Evolutionary conservation across 2,329 filamentous ascomycete species (phyloP), one percentile per base, ranked within the genome.

Genomic region (Zopfia rhizophila): DNA sequence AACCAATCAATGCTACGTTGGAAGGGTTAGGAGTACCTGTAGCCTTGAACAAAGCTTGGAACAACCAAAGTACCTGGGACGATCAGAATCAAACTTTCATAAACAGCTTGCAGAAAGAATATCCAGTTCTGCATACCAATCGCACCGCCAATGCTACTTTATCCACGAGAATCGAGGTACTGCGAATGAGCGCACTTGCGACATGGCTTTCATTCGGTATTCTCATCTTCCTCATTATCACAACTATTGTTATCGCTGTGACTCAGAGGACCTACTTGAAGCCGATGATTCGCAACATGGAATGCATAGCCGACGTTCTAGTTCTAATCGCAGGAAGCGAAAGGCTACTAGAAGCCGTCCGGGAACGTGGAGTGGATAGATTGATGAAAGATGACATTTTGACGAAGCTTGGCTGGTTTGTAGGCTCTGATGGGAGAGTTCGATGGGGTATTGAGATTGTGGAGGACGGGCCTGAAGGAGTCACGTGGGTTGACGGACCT

Each of bases 401-500:
- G 11, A 55, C 53, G 1, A 44, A 32, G 22, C 16, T 64, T 8
- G 56, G 55, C 5, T 64, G 59, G 57, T 65, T 63, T 45, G 55
- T 45, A 19, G 51, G 46, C 7, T 28, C 31, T 7, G 48, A 60
- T 16, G 55, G 59, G 1, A 38, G 58, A 18, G 40, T 55, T 7
- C 45, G 55, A 38, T 61, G 59, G 57, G 59, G 59, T 10, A 30
- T 65, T 19, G 57, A 65, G 30, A 51, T 64, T 14, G 56, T 63
- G 25, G 56, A 58, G 11, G 51, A 55, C 6, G 36, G 39, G 3
- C n/a, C n/a, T n/a, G 43, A 55, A 21, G 36, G 55, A 7, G 53
- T 56, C 7, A 28, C 53, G 8, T 61, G 56, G 51, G 56, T 61
- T 2, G 45, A 55, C 23, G 33, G 45, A 5, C 53, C 53, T 2